Evolutionary conservation across 495 filamentous ascomycete species (phyloP).

Genomic region (Neurospora cerealis): DNA sequence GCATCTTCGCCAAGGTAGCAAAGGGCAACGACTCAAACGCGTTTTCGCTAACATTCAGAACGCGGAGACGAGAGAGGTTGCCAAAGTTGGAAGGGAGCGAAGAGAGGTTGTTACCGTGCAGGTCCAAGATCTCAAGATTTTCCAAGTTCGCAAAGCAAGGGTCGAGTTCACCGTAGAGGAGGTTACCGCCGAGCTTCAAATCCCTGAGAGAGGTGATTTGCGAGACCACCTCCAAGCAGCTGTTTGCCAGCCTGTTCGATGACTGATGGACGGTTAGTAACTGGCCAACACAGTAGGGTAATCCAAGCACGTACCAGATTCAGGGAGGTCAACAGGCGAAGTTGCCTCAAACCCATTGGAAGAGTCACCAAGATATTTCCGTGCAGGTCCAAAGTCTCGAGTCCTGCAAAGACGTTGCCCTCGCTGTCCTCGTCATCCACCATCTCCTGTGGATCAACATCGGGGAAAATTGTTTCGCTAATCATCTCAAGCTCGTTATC

Average conservation of each 20-base stretch:
- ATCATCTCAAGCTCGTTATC: constrained; percentile 82
- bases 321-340: constrained; percentile 63
- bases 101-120: constrained; percentile 74
- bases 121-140: constrained; percentile 67
- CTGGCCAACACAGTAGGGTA: background rate
- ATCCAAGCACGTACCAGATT: constrained; percentile 55
- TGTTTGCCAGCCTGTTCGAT: constrained; percentile 65
- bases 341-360: constrained; percentile 63
- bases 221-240: constrained; percentile 58
- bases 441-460: constrained; percentile 46
- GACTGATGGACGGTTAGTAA: constrained; percentile 40
- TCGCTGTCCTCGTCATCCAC: constrained; percentile 51
- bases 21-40: constrained; percentile 59
- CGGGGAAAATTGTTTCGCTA: constrained; percentile 65
- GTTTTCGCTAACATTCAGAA: constrained; percentile 73
- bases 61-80: constrained; percentile 53
- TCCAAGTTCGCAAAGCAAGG: constrained; percentile 45
- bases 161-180: constrained; percentile 55
- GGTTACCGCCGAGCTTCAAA: constrained; percentile 73
- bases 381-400: constrained; percentile 79
- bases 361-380: constrained; percentile 64
- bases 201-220: constrained; percentile 64
- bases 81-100: constrained; percentile 58
- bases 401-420: constrained; percentile 70
- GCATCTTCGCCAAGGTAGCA: constrained; percentile 51